phyloP scores from a whole-genome alignment of 345 rosid species.

The Eucalyptus cloeziana region DNA sequence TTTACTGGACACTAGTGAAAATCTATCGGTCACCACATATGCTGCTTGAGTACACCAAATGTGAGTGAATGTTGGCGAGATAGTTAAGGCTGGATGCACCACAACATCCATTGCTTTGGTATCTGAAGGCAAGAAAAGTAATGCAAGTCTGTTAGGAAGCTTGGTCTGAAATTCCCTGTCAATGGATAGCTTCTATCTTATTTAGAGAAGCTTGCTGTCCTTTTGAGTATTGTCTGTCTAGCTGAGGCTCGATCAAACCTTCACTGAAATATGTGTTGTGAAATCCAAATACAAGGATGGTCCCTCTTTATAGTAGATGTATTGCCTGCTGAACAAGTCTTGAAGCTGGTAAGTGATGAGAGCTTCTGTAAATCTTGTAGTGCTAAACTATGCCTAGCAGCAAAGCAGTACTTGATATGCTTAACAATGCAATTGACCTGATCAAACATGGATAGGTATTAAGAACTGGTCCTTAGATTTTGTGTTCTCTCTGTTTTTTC shows the following conservation, averaged over 20 bases:
- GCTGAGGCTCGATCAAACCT: not conserved
- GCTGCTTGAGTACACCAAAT: constrained; percentile 36
- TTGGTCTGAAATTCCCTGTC: not conserved
- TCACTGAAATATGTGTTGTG: not conserved
- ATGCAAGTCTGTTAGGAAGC: not conserved
- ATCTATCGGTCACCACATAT: constrained; percentile 34
- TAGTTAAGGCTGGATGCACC: not conserved
- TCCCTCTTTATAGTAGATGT: not conserved
- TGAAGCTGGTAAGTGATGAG: not conserved
- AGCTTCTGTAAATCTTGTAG: not conserved
- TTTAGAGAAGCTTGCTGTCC: not conserved
- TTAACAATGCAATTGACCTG: not conserved
- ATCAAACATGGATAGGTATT: not conserved
- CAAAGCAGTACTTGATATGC: not conserved
- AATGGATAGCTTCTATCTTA: not conserved
- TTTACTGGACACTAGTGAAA: constrained; percentile 33
- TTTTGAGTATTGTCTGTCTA: not conserved
- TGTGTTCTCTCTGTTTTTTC: not conserved
- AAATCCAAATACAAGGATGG: not conserved
- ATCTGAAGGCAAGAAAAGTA: not conserved
- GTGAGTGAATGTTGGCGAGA: not conserved
- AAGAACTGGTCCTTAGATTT: not conserved
- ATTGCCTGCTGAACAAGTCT: not conserved
- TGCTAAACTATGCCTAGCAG: not conserved
- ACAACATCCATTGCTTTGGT: not conserved